These are phyloP conservation scores for Parmales sp. DNA, from an alignment of 108 stramenopile genomes.

Conservation along the genomic window DNA sequence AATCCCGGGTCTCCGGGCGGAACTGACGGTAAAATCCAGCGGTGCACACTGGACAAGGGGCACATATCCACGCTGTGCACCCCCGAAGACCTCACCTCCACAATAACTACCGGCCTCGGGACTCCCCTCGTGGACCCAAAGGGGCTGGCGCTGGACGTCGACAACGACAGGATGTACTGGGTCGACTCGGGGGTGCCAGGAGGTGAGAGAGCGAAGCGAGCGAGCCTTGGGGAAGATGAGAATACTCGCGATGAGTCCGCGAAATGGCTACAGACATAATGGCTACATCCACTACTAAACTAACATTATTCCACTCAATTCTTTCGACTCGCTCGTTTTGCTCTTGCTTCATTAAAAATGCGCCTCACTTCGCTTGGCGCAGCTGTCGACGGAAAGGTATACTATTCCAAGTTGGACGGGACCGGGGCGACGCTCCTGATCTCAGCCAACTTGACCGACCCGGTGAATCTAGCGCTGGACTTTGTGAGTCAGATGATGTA, in stretches of 20 bases:
- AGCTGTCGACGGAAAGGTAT: conserved; percentile 9
- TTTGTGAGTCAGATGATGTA: neutral
- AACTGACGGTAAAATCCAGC: neutral
- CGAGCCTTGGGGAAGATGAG: too few relatives aligned
- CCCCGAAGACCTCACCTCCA: neutral
- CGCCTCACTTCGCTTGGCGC: too few relatives aligned
- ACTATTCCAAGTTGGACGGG: conserved; percentile 4
- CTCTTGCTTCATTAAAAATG: too few relatives aligned
- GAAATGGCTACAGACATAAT: too few relatives aligned
- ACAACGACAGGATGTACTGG: conserved; percentile 1
- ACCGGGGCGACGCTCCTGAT: neutral
- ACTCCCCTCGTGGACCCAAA: neutral
- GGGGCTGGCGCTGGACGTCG: conserved; percentile 4
- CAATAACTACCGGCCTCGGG: neutral
- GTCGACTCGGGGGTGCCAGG: neutral
- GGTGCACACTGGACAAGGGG: neutral
- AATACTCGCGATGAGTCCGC: too few relatives aligned
- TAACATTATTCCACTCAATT: too few relatives aligned
- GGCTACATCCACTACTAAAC: too few relatives aligned
- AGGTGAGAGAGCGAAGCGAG: too few relatives aligned
- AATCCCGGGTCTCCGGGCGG: neutral
- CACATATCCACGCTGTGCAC: neutral
- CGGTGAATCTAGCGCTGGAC: conserved; percentile 1
- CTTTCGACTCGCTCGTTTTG: too few relatives aligned
- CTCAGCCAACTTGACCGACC: neutral